Evolutionary conservation across 805 yeast genomes (phyloP).

Genomic region (Metschnikowia picachoensis): DNA sequence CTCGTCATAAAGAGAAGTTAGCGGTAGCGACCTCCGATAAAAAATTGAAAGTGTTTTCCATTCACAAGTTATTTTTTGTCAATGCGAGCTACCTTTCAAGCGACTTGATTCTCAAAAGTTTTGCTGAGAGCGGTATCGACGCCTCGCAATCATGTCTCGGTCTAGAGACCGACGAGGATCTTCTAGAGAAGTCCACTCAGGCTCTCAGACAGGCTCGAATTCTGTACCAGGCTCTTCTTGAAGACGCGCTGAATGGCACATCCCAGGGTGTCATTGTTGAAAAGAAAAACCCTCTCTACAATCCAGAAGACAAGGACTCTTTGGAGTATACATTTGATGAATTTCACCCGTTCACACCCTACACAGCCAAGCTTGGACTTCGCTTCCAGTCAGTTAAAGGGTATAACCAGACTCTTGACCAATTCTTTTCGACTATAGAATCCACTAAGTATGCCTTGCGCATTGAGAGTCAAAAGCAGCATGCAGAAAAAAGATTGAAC

Average conservation of each 20-base stretch:
- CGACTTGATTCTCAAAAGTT: conserved; percentile 63
- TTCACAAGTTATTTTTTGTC: conserved; percentile 66
- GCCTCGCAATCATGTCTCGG: conserved; percentile 39
- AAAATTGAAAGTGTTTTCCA: conserved; percentile 48
- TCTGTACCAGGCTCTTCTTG: conserved; percentile 37
- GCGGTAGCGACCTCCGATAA: conserved; percentile 12
- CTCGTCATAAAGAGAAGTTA: conserved; percentile 27
- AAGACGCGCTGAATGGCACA: conserved; percentile 26
- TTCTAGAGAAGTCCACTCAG: conserved; percentile 29
- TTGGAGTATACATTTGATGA: conserved; percentile 55
- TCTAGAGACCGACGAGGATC: conserved; percentile 23
- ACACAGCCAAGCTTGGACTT: conserved; percentile 25
- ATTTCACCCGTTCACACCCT: conserved; percentile 66
- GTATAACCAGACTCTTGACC: conserved; percentile 79
- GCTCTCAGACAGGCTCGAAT: conserved; percentile 47
- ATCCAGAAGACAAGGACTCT: conserved; percentile 39
- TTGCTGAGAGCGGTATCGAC: conserved; percentile 45
- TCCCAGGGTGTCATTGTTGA: conserved; percentile 60
- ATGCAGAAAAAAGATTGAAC: conserved; percentile 69
- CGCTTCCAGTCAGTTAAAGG: conserved; percentile 50
- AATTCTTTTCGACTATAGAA: conserved; percentile 80
- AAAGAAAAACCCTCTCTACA: conserved; percentile 51
- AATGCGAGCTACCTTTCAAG: conserved; percentile 74
- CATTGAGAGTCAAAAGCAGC: conserved; percentile 71
- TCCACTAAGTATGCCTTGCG: conserved; percentile 71